A percentile compares a stretch with the other conserved stretches of the same genome.
These are phyloP conservation scores for Daldinia concentrica DNA, from an alignment of 495 filamentous ascomycete genomes.

Conservation along the genomic window DNA sequence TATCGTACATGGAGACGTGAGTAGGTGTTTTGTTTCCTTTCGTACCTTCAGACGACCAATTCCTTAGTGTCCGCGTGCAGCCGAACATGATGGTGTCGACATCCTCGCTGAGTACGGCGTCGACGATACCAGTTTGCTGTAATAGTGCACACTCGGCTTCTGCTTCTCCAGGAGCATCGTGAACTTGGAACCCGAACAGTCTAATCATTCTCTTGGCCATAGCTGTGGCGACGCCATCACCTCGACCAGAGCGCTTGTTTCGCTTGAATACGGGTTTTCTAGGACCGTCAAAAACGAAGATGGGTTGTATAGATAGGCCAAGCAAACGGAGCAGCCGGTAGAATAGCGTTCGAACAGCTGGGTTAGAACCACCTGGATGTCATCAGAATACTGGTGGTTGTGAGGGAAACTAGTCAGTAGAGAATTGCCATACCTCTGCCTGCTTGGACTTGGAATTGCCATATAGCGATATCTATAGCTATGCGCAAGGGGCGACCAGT, in stretches of 20 bases:
- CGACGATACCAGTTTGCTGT: constrained; percentile 84
- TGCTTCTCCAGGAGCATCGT: constrained; percentile 93
- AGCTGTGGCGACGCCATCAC: constrained; percentile 61
- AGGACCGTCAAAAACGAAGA: constrained; percentile 96
- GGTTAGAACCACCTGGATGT: constrained; percentile 80
- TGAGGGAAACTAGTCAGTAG: not conserved
- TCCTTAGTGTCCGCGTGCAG: constrained; percentile 76
- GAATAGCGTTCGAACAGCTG: constrained; percentile 90
- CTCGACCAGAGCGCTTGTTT: constrained; percentile 68
- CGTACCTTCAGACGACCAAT: constrained; percentile 79
- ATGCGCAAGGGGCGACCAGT: constrained; percentile 79
- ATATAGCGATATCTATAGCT: constrained; percentile 95
- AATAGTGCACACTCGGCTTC: constrained; percentile 95
- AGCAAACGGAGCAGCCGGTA: constrained; percentile 89
- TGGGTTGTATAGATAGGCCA: constrained; percentile 79
- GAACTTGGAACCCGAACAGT: constrained; percentile 83
- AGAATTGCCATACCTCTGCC: constrained; percentile 64
- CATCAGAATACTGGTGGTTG: constrained; percentile 1
- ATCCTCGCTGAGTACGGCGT: constrained; percentile 96
- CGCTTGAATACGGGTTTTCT: constrained; percentile 92
- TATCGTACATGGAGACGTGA: constrained; percentile 83
- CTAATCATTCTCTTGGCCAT: constrained; percentile 82
- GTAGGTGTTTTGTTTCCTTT: constrained; percentile 75
- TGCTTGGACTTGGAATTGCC: constrained; percentile 93
- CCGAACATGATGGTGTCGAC: constrained; percentile 99